Base-by-base conservation (phyloP, 495 filamentous ascomycete genomes). In the Aspergillus nanangensis region DNA sequence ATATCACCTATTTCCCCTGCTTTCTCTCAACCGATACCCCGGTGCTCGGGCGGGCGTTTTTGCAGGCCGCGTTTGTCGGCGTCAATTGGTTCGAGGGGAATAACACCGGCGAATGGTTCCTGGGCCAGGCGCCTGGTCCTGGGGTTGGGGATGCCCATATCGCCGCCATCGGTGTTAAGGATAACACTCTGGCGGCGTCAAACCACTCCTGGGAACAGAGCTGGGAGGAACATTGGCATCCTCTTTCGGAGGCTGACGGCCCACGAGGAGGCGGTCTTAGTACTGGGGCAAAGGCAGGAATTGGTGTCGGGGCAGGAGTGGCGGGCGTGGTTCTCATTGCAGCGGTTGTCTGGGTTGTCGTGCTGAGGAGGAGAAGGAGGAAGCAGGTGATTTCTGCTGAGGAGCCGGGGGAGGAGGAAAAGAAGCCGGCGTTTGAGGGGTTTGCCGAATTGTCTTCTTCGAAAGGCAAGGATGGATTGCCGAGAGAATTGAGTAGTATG, bases 21-120 rank as follows among this genome's bases (percentile, higher is more conserved):
- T 59, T 65, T 25, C 65, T 66, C 0, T 60, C 53, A 1, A 29
- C 19, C 20, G 48, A 47, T 17, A 29, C 19, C 4, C 76, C 63
- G 32, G 52, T 50, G 8, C 69, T 82, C 24, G 78, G 77, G 1
- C 66, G 79, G 19, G 67, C 77, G 2, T 82, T 83, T 42, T 50
- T 82, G 10, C 79, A 83, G 51, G 76, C 75, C 19, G 72, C 77
- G 5, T 80, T 81, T 45, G 46, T 80, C 1, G 77, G 74, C 13
- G 65, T 69, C 5, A 78, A 79, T 58, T 78, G 69, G 65, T 57
- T 47, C 4, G 27, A 48, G 20, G 45, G 50, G 1, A 19, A 44
- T 17, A 41, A 44, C 34, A 44, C 39, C 8, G 45, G 50, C 1
- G 44, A 39, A 2, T 53, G 50, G 50, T 53, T 48, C 27, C 25